Evolutionary conservation across 805 yeast species (phyloP).

Genomic region (Candida insectorum): DNA sequence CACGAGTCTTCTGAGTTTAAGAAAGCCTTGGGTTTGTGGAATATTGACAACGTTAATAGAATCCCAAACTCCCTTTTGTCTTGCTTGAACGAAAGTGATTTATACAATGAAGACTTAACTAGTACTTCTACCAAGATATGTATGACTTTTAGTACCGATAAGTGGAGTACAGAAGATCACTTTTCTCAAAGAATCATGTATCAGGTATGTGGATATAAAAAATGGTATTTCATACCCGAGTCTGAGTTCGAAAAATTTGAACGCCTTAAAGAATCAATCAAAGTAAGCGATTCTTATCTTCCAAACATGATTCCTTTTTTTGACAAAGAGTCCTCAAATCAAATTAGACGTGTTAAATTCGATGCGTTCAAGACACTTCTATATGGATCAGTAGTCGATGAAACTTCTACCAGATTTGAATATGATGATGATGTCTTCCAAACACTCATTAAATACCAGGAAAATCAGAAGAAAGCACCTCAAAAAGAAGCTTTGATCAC

Average conservation of each 20-base stretch:
- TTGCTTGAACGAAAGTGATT: conserved; percentile 37
- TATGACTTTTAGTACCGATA: conserved; percentile 50
- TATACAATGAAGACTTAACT: conserved; percentile 42
- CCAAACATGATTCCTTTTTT: too few relatives aligned
- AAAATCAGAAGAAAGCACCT: conserved; percentile 4
- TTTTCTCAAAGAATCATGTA: conserved; percentile 52
- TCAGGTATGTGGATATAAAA: conserved; percentile 53
- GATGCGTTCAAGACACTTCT: conserved; percentile 1
- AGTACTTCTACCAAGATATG: conserved; percentile 48
- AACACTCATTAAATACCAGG: conserved; percentile 20
- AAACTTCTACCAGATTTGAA: conserved; percentile 22
- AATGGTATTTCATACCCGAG: conserved; percentile 66
- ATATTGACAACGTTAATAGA: conserved; percentile 52
- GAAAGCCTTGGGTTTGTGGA: too few relatives aligned
- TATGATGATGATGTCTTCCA: conserved; percentile 26
- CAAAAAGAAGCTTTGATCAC: conserved; percentile 23
- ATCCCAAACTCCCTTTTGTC: conserved; percentile 47
- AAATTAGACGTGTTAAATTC: conserved; percentile 1
- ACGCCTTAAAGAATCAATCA: neutral
- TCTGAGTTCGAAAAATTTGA: conserved; percentile 50
- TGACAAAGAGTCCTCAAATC: neutral
- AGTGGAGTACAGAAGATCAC: conserved; percentile 63
- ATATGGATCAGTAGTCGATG: conserved; percentile 5
- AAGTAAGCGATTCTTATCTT: too few relatives aligned
- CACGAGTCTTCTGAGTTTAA: too few relatives aligned